A percentile compares a stretch with the other conserved stretches of the same genome.
Evolutionary conservation across 176 grass and related monocot genomes (phyloP).

Genomic region (Phoenix roebelenii): DNA sequence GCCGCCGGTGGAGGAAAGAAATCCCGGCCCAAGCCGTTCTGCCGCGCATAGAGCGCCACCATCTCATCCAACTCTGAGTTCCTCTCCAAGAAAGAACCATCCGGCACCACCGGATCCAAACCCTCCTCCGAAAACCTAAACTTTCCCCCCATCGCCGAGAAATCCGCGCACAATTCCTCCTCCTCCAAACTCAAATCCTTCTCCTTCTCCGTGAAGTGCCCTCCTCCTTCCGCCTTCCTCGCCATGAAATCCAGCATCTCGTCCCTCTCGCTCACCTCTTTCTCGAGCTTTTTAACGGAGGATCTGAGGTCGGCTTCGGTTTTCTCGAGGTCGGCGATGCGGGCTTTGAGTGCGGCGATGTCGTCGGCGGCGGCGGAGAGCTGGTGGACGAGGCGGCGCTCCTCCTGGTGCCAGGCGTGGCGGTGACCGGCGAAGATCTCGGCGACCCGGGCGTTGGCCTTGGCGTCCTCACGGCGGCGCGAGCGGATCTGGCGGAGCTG

Average conservation of each 20-base stretch:
- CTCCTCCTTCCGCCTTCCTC: constrained; percentile 2
- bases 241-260: constrained; percentile 37
- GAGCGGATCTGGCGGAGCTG: constrained; percentile 59
- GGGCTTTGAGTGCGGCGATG: constrained; percentile 31
- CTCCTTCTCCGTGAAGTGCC: not conserved
- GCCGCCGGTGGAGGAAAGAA: constrained; percentile 10
- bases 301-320: constrained; percentile 30
- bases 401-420: constrained; percentile 54
- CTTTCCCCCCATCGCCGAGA: not conserved
- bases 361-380: constrained; percentile 26
- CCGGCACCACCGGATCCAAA: constrained; percentile 4
- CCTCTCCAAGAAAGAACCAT: constrained; percentile 7
- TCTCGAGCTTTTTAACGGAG: constrained; percentile 45
- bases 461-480: constrained; percentile 60
- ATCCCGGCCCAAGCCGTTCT: constrained; percentile 26
- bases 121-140: constrained; percentile 11
- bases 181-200: constrained; percentile 2
- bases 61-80: constrained; percentile 31
- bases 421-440: constrained; percentile 89
- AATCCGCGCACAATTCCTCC: not conserved
- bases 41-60: constrained; percentile 40
- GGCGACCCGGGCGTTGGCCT: constrained; percentile 68
- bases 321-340: constrained; percentile 35
- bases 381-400: constrained; percentile 39
- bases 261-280: constrained; percentile 54